Percentiles rank a stretch among this genome's conserved stretches.
phyloP scores from a whole-genome alignment of 2,329 filamentous ascomycete genomes.

The Didymella pomorum region DNA sequence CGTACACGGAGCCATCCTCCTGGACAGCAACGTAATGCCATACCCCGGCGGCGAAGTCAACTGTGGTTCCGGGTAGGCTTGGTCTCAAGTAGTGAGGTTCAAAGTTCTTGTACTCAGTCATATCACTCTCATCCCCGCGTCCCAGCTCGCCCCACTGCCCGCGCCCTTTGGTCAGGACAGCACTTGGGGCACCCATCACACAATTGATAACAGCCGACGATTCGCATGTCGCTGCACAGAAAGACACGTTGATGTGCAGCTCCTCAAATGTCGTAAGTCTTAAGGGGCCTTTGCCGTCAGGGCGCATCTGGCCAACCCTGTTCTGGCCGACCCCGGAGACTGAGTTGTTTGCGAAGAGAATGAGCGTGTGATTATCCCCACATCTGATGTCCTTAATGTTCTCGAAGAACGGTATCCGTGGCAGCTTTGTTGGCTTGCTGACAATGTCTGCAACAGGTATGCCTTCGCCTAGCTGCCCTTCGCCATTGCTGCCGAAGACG shows the following conservation, averaged over 20 bases:
- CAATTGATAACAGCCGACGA: slow-evolving; percentile 35
- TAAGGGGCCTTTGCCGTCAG: neutral
- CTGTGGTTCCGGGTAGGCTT: slow-evolving; percentile 49
- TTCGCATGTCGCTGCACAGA: slow-evolving; percentile 36
- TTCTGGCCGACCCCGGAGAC: slow-evolving; percentile 73
- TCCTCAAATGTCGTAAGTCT: neutral
- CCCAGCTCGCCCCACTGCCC: slow-evolving; percentile 42
- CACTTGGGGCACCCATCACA: neutral
- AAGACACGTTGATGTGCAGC: neutral
- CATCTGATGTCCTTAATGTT: slow-evolving; percentile 56
- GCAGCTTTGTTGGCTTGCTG: slow-evolving; percentile 25
- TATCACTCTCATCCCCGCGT: slow-evolving; percentile 7
- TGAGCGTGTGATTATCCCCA: slow-evolving; percentile 87
- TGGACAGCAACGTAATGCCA: slow-evolving; percentile 79
- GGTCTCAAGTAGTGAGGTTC: neutral
- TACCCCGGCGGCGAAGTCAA: slow-evolving; percentile 75
- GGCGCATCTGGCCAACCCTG: slow-evolving; percentile 50
- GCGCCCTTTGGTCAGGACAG: slow-evolving; percentile 28
- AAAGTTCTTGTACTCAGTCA: neutral
- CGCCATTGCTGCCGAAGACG: slow-evolving; percentile 62
- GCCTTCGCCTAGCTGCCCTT: slow-evolving; percentile 58
- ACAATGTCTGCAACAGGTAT: slow-evolving; percentile 55
- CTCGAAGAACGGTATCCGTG: slow-evolving; percentile 1
- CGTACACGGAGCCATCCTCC: slow-evolving; percentile 78
- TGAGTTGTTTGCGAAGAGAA: slow-evolving; percentile 67